Base-by-base conservation (phyloP, 371 early-diverging fungal genomes). In the Mortierella sp. region DNA sequence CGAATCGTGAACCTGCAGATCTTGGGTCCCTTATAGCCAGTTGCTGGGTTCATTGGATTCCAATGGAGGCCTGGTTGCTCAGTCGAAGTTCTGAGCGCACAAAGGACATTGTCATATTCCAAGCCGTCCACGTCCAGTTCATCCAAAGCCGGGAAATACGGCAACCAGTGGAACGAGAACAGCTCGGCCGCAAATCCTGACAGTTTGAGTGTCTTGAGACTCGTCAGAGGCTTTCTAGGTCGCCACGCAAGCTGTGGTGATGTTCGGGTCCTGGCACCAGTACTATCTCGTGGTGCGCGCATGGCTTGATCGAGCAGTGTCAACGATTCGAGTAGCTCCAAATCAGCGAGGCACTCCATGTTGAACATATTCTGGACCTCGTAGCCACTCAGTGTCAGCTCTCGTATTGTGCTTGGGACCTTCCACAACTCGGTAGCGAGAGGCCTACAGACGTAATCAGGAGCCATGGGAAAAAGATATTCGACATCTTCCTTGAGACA, bases 101-200 rank as follows among this genome's bases (percentile, higher is more conserved):
- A 9, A 14, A 27, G 27, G 19, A 12, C 8, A 40, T 16, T 7
- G 43, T 27, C 1, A 44, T 50, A 63, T 2, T 63, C 54, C 12
- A 63, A 47, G 21, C 63, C 63, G 28, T 41, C 22, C 7, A 63
- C 56, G 29, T 50, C 43, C 34, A 63, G 14, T 2, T 22, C 29
- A 6, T 56, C 51, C 29, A 63, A 29, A 2, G n/a, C 27, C 17
- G 63, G 56, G 10, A 54, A 31, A 27, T 25, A 31, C 10, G 19
- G 2, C 51, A 63, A 10, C 63, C 63, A 63, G 1, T 43, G 34
- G 21, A 63, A 55, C 2, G 24, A 41, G 24, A 63, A 63, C 7
- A 50, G 50, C 21, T 16, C 49, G 6, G 63, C 63, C 13, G 34
- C 31, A 1, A 29, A 8, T 29, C 56, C 56, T 24, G 55, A 55